Evolutionary conservation across 345 rosid genomes (phyloP).

Genomic region (Noccaea caerulescens): DNA sequence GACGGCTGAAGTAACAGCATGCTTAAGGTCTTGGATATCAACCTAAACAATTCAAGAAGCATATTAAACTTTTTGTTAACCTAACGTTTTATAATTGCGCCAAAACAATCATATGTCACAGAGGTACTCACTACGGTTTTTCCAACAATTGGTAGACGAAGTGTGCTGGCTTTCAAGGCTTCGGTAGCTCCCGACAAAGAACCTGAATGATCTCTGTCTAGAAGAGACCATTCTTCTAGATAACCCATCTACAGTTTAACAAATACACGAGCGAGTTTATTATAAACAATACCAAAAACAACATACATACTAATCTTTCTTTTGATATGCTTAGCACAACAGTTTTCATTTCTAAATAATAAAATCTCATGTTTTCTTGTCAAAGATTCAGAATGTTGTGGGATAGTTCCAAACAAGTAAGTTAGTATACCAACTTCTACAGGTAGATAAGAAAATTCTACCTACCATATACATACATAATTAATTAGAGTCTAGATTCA

Average conservation of each 20-base stretch:
- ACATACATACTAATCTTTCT: neutral
- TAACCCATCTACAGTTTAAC: slow-evolving; percentile 60
- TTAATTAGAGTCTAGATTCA: slow-evolving; percentile 8
- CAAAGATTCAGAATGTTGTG: slow-evolving; percentile 30
- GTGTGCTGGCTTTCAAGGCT: slow-evolving; percentile 88
- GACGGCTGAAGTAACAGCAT: slow-evolving; percentile 82
- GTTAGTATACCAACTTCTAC: slow-evolving; percentile 24
- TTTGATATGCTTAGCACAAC: slow-evolving; percentile 6
- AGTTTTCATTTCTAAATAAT: neutral
- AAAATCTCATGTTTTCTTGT: slow-evolving; percentile 24
- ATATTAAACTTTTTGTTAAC: neutral
- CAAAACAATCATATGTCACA: slow-evolving; percentile 21
- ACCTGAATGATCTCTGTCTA: slow-evolving; percentile 71
- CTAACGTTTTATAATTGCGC: neutral
- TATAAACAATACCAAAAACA: neutral
- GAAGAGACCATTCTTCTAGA: slow-evolving; percentile 74
- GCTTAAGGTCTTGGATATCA: slow-evolving; percentile 81
- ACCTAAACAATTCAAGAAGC: slow-evolving; percentile 50
- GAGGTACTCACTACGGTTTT: slow-evolving; percentile 75
- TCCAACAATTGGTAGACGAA: slow-evolving; percentile 86
- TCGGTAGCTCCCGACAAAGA: slow-evolving; percentile 83
- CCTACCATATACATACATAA: slow-evolving; percentile 28
- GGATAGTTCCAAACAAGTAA: slow-evolving; percentile 31
- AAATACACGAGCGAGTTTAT: neutral
- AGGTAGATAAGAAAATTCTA: slow-evolving; percentile 13